These are phyloP conservation scores for Penicillium nucicola DNA, from an alignment of 495 filamentous ascomycete genomes.

Conservation along the genomic window DNA sequence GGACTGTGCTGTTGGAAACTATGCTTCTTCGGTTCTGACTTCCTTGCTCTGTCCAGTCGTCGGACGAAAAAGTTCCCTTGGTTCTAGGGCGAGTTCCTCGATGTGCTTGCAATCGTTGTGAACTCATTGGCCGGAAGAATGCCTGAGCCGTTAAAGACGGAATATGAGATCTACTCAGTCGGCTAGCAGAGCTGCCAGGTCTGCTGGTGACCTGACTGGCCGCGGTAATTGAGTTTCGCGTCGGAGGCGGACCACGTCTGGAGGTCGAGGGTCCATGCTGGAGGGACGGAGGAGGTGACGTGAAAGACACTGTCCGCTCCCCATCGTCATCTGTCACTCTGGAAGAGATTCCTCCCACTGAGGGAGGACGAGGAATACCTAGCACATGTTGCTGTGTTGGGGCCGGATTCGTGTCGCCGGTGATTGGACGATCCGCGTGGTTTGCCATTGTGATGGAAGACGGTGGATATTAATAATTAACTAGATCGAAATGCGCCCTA, in stretches of 20 bases:
- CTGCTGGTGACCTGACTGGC: constrained; percentile 42
- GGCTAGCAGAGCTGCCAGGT: constrained; percentile 63
- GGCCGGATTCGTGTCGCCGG: constrained; percentile 23
- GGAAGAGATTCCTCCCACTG: constrained; percentile 68
- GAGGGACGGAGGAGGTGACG: constrained; percentile 40
- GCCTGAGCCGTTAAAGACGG: constrained; percentile 83
- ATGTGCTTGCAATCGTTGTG: constrained; percentile 90
- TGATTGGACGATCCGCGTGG: constrained; percentile 23
- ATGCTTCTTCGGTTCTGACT: constrained; percentile 49
- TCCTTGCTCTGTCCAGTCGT: constrained; percentile 42
- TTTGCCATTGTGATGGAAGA: constrained; percentile 22
- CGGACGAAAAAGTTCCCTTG: constrained; percentile 38
- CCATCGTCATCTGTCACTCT: constrained; percentile 74
- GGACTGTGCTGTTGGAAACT: constrained; percentile 43
- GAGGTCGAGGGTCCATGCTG: constrained; percentile 48
- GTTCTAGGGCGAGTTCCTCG: constrained; percentile 57
- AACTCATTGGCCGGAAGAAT: constrained; percentile 97
- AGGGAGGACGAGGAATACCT: constrained; percentile 44
- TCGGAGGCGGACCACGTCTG: constrained; percentile 44
- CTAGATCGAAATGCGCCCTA: constrained; percentile 14
- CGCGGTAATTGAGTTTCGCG: constrained; percentile 31
- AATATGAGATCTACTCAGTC: constrained; percentile 83
- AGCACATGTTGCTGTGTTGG: constrained; percentile 29
- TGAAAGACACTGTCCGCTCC: constrained; percentile 38
- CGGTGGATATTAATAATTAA: background rate